Conservation (phyloP, 345 rosid genomes). For the Sonneratia caseolaris region DNA sequence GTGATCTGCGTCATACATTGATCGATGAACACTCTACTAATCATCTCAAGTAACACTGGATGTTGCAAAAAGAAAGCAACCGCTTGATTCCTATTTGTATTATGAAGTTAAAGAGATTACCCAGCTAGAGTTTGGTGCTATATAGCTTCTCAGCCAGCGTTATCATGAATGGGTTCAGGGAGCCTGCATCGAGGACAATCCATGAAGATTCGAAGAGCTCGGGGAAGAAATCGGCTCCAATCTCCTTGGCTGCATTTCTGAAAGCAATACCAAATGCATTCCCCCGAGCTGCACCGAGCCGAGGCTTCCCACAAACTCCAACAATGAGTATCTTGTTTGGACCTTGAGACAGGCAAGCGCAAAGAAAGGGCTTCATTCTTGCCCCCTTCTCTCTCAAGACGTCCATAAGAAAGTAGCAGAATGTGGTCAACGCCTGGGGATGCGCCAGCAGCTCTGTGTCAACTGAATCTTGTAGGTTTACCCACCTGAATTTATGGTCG, state of each 20-base stretch:
- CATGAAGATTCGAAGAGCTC: slow-evolving; percentile 97
- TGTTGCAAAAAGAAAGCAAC: neutral
- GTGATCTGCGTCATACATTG: neutral
- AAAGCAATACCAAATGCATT: slow-evolving; percentile 87
- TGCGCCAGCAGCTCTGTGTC: slow-evolving; percentile 71
- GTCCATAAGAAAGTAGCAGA: slow-evolving; percentile 95
- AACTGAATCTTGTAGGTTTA: slow-evolving; percentile 69
- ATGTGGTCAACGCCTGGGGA: slow-evolving; percentile 89
- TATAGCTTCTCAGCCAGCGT: slow-evolving; percentile 68
- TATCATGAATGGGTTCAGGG: slow-evolving; percentile 79
- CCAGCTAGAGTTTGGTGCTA: neutral
- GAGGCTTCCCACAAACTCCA: slow-evolving; percentile 88
- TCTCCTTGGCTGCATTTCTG: slow-evolving; percentile 75
- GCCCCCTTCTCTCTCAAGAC: slow-evolving; percentile 94
- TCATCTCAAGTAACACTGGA: neutral
- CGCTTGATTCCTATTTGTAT: neutral
- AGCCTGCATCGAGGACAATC: slow-evolving; percentile 69
- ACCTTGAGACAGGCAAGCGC: slow-evolving; percentile 67
- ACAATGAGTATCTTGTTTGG: slow-evolving; percentile 67
- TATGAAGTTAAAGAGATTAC: neutral
- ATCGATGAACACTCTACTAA: neutral
- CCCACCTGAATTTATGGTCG: slow-evolving; percentile 94
- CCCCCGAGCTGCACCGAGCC: slow-evolving; percentile 84
- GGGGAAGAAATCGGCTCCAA: slow-evolving; percentile 73
- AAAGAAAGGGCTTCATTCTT: slow-evolving; percentile 75